Evolutionary conservation across 2,329 filamentous ascomycete species (phyloP).

Genomic region (Claviceps sp.): DNA sequence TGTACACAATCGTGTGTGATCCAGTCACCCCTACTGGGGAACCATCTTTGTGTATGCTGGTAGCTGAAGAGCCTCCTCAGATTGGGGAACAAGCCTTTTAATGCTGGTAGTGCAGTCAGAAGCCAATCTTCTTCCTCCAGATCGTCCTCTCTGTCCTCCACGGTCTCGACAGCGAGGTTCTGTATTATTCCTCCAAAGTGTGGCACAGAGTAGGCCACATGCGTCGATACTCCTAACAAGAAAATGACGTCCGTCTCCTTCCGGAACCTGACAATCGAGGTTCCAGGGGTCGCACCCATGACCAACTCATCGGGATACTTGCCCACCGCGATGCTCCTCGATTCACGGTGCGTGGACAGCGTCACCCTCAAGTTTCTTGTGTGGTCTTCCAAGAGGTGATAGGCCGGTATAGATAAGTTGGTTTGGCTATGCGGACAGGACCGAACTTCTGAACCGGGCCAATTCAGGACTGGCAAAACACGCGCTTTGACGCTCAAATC

Average conservation of each 20-base stretch:
- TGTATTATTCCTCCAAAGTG: conserved; percentile 17
- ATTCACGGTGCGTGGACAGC: conserved; percentile 22
- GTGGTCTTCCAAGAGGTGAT: conserved; percentile 13
- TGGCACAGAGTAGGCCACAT: conserved; percentile 8
- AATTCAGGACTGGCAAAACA: conserved; percentile 7
- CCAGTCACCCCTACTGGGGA: conserved; percentile 15
- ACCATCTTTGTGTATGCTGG: rapidly evolving
- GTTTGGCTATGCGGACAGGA: conserved; percentile 2
- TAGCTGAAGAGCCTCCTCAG: conserved; percentile 16
- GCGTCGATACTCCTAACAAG: conserved; percentile 7
- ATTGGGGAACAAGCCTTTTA: conserved; percentile 9
- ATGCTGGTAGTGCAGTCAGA: background rate
- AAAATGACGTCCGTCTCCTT: conserved; percentile 19
- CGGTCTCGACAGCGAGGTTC: conserved; percentile 15
- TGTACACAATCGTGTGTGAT: conserved; percentile 17
- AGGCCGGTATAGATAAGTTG: conserved; percentile 9
- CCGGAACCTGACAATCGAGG: conserved; percentile 18
- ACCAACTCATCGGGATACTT: conserved; percentile 19
- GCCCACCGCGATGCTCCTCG: conserved; percentile 19
- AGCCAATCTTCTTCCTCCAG: background rate
- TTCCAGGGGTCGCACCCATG: conserved; percentile 13
- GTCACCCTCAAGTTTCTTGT: conserved; percentile 17
- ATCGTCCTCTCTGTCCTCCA: background rate
- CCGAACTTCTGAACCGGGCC: background rate
- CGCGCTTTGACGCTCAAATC: conserved; percentile 14